Conservation (phyloP, 2,329 filamentous ascomycete genomes). For the Erysiphe pulchra region DNA sequence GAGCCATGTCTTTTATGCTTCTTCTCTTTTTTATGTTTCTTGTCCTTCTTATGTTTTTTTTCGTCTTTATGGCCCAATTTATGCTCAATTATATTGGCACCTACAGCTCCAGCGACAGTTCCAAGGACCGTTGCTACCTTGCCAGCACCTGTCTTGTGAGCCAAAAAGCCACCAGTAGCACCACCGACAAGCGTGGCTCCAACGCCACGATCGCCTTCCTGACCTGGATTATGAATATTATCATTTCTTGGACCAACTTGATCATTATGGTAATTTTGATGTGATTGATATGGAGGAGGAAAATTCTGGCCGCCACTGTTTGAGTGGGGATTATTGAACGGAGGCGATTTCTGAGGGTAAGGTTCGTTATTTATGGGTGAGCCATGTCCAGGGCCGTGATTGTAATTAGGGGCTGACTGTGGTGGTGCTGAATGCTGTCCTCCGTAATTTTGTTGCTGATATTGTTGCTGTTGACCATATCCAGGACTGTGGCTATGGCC, state of each 20-base stretch:
- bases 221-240: background rate
- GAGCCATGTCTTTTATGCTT: background rate
- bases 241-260: background rate
- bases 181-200: conserved; percentile 27
- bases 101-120: conserved; percentile 25
- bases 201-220: conserved; percentile 23
- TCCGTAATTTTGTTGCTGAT: background rate
- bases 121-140: conserved; percentile 26
- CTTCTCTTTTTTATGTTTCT: conserved; percentile 1
- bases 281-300: background rate
- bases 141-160: conserved; percentile 27
- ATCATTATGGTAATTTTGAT: background rate
- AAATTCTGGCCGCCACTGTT: too few species aligned
- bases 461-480: background rate
- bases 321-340: too few species aligned
- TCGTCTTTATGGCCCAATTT: conserved; percentile 15
- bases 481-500: background rate
- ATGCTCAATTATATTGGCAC: conserved; percentile 25
- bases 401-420: background rate
- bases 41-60: conserved; percentile 7
- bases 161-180: conserved; percentile 25
- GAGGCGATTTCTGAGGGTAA: background rate
- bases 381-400: background rate
- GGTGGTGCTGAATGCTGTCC: background rate
- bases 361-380: background rate